Conservation (phyloP, 31 red algal species). For the Endocladia muricata region DNA sequence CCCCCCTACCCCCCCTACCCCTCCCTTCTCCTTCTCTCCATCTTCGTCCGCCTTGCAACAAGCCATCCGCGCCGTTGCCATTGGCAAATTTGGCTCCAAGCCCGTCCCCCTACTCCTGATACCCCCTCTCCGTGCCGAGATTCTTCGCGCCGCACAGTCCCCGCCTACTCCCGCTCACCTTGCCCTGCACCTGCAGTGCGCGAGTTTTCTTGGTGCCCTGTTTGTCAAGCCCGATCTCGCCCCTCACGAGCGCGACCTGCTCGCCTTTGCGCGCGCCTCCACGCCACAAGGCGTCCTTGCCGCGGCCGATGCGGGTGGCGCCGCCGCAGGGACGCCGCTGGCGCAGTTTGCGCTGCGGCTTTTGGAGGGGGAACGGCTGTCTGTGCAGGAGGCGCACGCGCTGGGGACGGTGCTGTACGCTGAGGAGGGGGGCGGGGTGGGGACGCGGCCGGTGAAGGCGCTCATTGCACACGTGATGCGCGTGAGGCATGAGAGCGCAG, state of each 20-base stretch:
- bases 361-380: conserved; percentile 40
- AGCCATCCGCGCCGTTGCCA: conserved; percentile 65
- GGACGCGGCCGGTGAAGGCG: conserved; percentile 31
- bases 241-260: conserved; percentile 22
- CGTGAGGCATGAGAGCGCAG: conserved; percentile 74
- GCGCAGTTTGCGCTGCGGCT: conserved; percentile 33
- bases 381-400: conserved; percentile 10
- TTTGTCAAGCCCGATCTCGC: conserved; percentile 54
- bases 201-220: conserved; percentile 65
- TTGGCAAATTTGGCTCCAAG: conserved; percentile 70
- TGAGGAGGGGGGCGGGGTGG: background rate
- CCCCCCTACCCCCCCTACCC: background rate
- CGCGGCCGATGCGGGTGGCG: background rate
- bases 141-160: conserved; percentile 5
- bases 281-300: conserved; percentile 3
- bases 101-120: conserved; percentile 29
- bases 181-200: conserved; percentile 36
- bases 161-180: background rate
- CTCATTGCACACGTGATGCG: conserved; percentile 87
- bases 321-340: conserved; percentile 1
- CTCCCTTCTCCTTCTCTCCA: conserved; percentile 11
- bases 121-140: background rate
- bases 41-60: conserved; percentile 38
- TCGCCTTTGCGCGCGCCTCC: background rate
- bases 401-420: conserved; percentile 49